These are phyloP conservation scores for Hanseniaspora lachancei DNA, from an alignment of 805 yeast genomes.

Conservation along the genomic window DNA sequence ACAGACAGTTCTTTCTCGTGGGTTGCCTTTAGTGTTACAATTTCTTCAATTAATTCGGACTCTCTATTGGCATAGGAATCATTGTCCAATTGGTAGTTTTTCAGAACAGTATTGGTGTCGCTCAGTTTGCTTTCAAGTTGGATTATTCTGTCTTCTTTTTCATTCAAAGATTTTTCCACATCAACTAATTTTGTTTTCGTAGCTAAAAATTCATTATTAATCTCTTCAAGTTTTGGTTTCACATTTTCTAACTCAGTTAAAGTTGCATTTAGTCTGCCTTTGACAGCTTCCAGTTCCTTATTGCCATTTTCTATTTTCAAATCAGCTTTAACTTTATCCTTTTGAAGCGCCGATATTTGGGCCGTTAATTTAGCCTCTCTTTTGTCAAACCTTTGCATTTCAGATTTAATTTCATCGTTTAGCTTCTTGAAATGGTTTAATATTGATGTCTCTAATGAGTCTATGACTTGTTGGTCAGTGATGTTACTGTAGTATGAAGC, in stretches of 20 bases:
- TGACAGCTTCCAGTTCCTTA: conserved; percentile 15
- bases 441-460: conserved; percentile 16
- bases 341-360: conserved; percentile 48
- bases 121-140: conserved; percentile 30
- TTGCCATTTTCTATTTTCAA: conserved; percentile 21
- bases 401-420: conserved; percentile 49
- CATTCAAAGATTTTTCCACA: conserved; percentile 18
- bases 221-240: conserved; percentile 14
- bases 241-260: conserved; percentile 21
- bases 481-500: background rate
- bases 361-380: conserved; percentile 59
- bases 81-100: conserved; percentile 20
- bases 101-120: conserved; percentile 17
- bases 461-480: background rate
- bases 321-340: conserved; percentile 32
- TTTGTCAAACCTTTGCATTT: conserved; percentile 60
- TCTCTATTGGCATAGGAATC: conserved; percentile 11
- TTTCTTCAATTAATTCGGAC: background rate
- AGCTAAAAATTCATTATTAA: conserved; percentile 18
- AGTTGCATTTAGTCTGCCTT: conserved; percentile 19
- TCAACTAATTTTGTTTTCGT: conserved; percentile 4
- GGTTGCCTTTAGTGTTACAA: conserved; percentile 23
- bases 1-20: conserved; percentile 37
- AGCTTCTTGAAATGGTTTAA: conserved; percentile 31
- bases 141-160: conserved; percentile 7